Evolutionary conservation across 805 yeast genomes (phyloP), one percentile per base, ranked within the genome.

Genomic region (Lipomyces spencermartinsiae): DNA sequence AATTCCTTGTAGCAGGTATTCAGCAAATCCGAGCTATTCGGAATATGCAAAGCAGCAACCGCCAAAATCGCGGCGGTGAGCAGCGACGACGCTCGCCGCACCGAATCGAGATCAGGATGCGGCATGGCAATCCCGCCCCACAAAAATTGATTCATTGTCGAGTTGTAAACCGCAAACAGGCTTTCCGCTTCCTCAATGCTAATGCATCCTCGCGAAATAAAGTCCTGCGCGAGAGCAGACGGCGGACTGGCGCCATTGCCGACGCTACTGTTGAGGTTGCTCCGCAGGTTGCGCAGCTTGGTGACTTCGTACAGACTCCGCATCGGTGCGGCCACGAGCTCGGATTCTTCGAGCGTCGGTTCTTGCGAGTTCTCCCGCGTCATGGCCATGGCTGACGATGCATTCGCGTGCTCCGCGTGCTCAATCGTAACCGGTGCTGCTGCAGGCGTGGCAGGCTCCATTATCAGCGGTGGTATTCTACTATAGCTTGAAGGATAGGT

Each of bases 271-370:
- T 43, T 43, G 49, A 43, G 49, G 58, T 55, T 31, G 34, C 58
- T 34, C 19, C 37, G 34, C 22, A 55, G 58, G 19, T 31, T 55
- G 19, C 37, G 37, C n/a, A 55, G 37, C n/a, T 55, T 55, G n/a
- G 58, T 55, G 19, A 55, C 58, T 22, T 55, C 58, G n/a, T 55
- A 55, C 8, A 55, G 19, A 4, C 58, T 55, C 8, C 37, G 19
- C 58, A 55, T 55, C n/a, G 58, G 58, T 16, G 58, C 58, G 9
- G 34, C 58, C 33, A 55, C 58, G 14, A 55, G 37, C 19, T 55
- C 58, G 9, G 58, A 34, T 6, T 55, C 58, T 55, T 31, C 37
- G 9, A 31, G 10, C 7, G 34, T 55, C 16, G 37, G 37, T 55
- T 55, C 37, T 9, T n/a, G 19, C 12, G 37, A 31, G 49, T 43